Evolutionary conservation across 2,329 filamentous ascomycete species (phyloP).

Genomic region (Chaetomium globosum): DNA sequence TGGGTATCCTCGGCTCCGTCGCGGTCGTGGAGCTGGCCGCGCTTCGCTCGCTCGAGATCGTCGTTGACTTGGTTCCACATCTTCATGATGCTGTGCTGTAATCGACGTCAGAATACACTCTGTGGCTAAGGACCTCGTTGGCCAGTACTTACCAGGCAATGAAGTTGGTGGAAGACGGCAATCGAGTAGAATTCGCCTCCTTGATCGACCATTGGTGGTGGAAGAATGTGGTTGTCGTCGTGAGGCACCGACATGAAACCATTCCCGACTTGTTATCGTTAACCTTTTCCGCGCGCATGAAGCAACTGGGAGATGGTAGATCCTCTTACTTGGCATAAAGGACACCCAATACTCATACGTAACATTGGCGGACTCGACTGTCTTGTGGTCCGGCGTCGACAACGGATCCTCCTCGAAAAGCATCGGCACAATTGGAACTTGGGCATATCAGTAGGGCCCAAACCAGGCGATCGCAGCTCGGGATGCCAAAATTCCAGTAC

Average conservation of each 20-base stretch:
- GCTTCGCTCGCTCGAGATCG: slow-evolving; percentile 4
- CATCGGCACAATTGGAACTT: slow-evolving; percentile 5
- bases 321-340: slow-evolving; percentile 13
- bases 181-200: slow-evolving; percentile 16
- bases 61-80: slow-evolving; percentile 22
- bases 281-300: background rate
- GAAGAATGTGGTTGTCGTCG: slow-evolving; percentile 2
- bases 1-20: background rate
- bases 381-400: slow-evolving; percentile 23
- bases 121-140: background rate
- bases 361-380: slow-evolving; percentile 18
- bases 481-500: slow-evolving; percentile 18
- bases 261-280: background rate
- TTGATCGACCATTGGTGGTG: slow-evolving; percentile 7
- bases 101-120: background rate
- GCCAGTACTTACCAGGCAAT: slow-evolving; percentile 19
- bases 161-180: slow-evolving; percentile 24
- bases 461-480: background rate
- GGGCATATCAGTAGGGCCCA: background rate
- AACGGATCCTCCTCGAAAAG: slow-evolving; percentile 13
- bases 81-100: slow-evolving; percentile 20
- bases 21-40: background rate
- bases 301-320: background rate
- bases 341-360: slow-evolving; percentile 18
- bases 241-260: slow-evolving; percentile 19